Conservation (phyloP, 169 alveolate species). For the Plasmodium berghei region DNA sequence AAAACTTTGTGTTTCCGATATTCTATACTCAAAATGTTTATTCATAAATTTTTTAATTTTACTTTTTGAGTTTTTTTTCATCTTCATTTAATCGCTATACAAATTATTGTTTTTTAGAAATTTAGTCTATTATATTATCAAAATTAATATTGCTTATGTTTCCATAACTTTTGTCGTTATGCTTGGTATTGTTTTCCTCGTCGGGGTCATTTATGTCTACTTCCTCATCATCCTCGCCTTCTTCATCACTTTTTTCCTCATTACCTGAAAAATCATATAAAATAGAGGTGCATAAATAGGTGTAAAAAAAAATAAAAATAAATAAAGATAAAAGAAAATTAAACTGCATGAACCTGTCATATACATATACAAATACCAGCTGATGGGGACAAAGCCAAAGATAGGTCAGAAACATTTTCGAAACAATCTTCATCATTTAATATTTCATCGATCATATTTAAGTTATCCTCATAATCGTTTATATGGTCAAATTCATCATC, state of each 20-base stretch:
- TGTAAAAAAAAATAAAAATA: neutral
- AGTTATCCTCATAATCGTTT: conserved; percentile 48
- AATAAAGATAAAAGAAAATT: too few relatives aligned
- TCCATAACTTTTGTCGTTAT: neutral
- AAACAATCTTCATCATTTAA: conserved; percentile 53
- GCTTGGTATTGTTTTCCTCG: neutral
- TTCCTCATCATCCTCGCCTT: conserved; percentile 10
- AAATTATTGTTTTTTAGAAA: neutral
- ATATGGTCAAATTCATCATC: conserved; percentile 67
- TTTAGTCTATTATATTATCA: conserved; percentile 10
- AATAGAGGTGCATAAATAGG: neutral
- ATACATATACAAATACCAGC: conserved; percentile 7
- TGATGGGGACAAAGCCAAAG: conserved; percentile 9
- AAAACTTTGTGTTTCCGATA: too few relatives aligned
- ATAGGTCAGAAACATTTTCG: conserved; percentile 16
- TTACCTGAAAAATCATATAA: conserved; percentile 2
- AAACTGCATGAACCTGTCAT: neutral
- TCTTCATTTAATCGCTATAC: too few relatives aligned
- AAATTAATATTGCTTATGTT: conserved; percentile 6
- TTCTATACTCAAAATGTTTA: neutral
- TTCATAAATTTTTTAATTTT: neutral
- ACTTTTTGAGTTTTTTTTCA: too few relatives aligned
- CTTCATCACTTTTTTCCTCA: neutral
- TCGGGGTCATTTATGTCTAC: conserved; percentile 9
- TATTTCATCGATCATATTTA: conserved; percentile 56